Evolutionary conservation across 139 green algal species (phyloP).

Genomic region (Haematococcus sp.): DNA sequence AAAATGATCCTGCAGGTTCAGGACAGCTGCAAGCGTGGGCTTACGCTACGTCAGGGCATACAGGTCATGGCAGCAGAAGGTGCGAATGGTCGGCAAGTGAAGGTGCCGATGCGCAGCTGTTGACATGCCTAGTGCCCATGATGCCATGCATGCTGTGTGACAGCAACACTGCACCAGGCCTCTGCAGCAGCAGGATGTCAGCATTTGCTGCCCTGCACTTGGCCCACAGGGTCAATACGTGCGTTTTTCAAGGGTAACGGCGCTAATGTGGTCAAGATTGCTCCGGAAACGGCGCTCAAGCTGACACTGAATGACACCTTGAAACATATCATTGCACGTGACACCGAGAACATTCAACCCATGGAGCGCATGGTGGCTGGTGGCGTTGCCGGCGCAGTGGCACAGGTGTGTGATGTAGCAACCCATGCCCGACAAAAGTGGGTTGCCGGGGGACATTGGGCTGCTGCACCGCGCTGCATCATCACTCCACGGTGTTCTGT

Average conservation of each 20-base stretch:
- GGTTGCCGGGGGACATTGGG: neutral
- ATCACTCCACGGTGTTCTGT: neutral
- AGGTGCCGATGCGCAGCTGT: neutral
- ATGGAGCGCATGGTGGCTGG: slow-evolving; percentile 65
- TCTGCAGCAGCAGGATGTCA: neutral
- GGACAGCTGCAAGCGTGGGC: slow-evolving; percentile 41
- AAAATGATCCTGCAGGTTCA: slow-evolving; percentile 92
- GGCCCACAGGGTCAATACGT: slow-evolving; percentile 53
- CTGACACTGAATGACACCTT: slow-evolving; percentile 80
- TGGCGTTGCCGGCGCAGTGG: slow-evolving; percentile 63
- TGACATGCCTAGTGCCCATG: neutral
- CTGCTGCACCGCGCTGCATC: neutral
- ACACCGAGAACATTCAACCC: slow-evolving; percentile 57
- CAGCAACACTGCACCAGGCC: neutral
- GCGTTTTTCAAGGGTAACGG: slow-evolving; percentile 89
- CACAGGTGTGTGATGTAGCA: slow-evolving; percentile 54
- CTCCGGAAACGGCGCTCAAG: slow-evolving; percentile 85
- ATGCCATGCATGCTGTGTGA: neutral
- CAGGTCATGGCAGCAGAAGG: slow-evolving; percentile 76
- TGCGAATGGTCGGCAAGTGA: slow-evolving; percentile 32
- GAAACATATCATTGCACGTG: slow-evolving; percentile 52
- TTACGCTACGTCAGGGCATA: slow-evolving; percentile 68
- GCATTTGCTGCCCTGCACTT: neutral
- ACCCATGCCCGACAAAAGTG: too few species aligned
- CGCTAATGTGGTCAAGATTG: slow-evolving; percentile 92